Evolutionary conservation across 139 green algal species (phyloP).

Genomic region (Ostreobium quekettii): DNA sequence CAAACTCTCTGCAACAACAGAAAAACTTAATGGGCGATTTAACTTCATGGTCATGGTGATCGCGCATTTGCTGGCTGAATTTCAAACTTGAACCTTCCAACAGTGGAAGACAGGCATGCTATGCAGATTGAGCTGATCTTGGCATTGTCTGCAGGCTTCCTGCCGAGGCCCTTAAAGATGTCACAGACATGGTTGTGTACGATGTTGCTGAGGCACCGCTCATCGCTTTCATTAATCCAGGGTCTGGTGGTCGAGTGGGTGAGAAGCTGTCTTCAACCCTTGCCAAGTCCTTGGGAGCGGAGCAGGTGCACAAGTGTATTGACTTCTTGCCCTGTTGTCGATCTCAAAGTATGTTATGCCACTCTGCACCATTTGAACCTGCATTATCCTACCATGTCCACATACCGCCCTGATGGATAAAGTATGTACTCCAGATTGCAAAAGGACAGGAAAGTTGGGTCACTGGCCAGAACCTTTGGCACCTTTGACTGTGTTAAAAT

Average conservation of each 20-base stretch:
- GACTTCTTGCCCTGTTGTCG: background rate
- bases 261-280: constrained; percentile 41
- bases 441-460: background rate
- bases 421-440: background rate
- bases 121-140: background rate
- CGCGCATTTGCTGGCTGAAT: background rate
- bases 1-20: background rate
- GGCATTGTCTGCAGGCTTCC: background rate
- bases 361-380: background rate
- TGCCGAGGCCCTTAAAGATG: constrained; percentile 3
- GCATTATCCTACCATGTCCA: background rate
- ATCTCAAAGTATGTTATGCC: background rate
- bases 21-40: background rate
- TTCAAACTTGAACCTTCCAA: background rate
- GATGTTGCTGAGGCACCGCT: constrained; percentile 33
- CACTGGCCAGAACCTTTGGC: background rate
- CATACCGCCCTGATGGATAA: background rate
- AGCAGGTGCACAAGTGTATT: too few species aligned
- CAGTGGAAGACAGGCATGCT: background rate
- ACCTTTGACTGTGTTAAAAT: background rate
- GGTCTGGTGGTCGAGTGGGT: constrained; percentile 47
- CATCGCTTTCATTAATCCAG: constrained; percentile 64
- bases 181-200: background rate
- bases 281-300: constrained; percentile 35
- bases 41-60: background rate